These are phyloP conservation scores for Paracorniculantispora psalliotae DNA, from an alignment of 2,329 filamentous ascomycete genomes.

Conservation along the genomic window DNA sequence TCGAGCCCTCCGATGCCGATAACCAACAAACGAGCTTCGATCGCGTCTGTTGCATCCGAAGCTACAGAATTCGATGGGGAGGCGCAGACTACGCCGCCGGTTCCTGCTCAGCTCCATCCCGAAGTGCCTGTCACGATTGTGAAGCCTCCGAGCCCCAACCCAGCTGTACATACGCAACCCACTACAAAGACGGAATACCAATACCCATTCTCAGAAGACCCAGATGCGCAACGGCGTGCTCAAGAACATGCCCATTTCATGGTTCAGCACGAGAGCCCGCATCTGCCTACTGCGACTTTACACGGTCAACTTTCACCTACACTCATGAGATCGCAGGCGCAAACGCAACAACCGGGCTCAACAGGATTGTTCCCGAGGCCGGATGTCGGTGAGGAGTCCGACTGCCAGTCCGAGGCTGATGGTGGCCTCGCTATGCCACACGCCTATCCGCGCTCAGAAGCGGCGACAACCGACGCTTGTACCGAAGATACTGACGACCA, in stretches of 20 bases:
- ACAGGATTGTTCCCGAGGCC: conserved; percentile 31
- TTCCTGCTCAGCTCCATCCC: conserved; percentile 27
- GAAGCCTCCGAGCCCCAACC: conserved; percentile 27
- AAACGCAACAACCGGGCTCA: background rate
- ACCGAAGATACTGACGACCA: conserved; percentile 32
- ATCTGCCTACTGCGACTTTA: background rate
- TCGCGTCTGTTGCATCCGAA: conserved; percentile 54
- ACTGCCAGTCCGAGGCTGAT: conserved; percentile 34
- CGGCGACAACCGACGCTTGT: conserved; percentile 30
- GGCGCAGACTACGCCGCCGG: conserved; percentile 54
- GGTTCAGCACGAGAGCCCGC: background rate
- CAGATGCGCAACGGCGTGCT: conserved; percentile 14
- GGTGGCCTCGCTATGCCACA: conserved; percentile 20
- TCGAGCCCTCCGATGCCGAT: conserved; percentile 32
- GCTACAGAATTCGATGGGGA: conserved; percentile 71
- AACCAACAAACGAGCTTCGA: conserved; percentile 51
- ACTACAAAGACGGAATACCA: conserved; percentile 40
- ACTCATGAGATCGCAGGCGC: background rate
- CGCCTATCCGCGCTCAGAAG: conserved; percentile 26
- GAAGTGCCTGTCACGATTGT: conserved; percentile 23
- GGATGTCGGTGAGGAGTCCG: conserved; percentile 33
- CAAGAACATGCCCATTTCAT: conserved; percentile 4
- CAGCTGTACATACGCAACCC: conserved; percentile 10
- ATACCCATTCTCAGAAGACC: conserved; percentile 47
- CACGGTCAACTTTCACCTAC: background rate